These are phyloP conservation scores for Ascochyta pisi DNA, from an alignment of 2,329 filamentous ascomycete genomes.

Conservation along the genomic window DNA sequence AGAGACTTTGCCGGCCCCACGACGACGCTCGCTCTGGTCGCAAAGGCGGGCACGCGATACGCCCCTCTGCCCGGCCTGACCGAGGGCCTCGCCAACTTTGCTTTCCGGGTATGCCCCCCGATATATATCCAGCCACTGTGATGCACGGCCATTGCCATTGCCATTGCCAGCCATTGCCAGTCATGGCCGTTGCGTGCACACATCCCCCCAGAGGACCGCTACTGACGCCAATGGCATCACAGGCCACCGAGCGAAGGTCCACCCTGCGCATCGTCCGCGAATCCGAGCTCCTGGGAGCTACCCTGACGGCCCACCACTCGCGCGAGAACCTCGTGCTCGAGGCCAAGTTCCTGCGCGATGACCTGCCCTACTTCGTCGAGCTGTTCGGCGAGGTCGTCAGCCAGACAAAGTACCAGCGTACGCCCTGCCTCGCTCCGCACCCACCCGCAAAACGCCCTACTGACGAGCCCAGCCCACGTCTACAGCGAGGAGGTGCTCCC, in stretches of 20 bases:
- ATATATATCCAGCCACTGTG: not conserved
- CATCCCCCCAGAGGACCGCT: not conserved
- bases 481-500: constrained; percentile 86
- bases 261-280: constrained; percentile 93
- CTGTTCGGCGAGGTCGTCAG: constrained; percentile 90
- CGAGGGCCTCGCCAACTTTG: constrained; percentile 90
- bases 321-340: constrained; percentile 91
- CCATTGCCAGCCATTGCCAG: not conserved
- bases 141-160: not conserved
- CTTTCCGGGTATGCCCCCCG: constrained; percentile 79
- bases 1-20: constrained; percentile 88
- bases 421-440: constrained; percentile 28
- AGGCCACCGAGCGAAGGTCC: constrained; percentile 88
- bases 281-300: constrained; percentile 90
- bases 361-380: constrained; percentile 97
- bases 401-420: constrained; percentile 82
- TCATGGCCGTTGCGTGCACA: not conserved
- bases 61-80: constrained; percentile 88
- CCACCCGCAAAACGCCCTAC: not conserved
- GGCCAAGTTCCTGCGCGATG: constrained; percentile 92
- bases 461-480: constrained; percentile 72
- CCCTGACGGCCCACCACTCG: constrained; percentile 86
- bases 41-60: constrained; percentile 93
- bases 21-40: constrained; percentile 87
- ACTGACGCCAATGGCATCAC: constrained; percentile 19